Conservation (phyloP, 2,329 filamentous ascomycete species). For the Bipolaris victoriae region DNA sequence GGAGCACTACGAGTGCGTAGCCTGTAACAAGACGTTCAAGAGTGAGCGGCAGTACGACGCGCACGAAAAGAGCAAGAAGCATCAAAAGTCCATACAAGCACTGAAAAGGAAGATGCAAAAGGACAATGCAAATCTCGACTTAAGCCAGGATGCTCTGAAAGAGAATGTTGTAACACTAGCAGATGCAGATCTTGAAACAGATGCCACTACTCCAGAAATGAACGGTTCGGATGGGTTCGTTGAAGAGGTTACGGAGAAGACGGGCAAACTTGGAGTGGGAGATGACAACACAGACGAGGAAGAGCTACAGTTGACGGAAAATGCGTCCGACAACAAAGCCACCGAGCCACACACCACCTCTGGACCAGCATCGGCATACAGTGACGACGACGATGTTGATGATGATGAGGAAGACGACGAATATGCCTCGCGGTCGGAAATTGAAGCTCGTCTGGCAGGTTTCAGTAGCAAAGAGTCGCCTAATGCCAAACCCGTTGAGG, state of each 20-base stretch:
- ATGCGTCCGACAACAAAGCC: not conserved
- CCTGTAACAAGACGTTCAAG: slow-evolving; percentile 73
- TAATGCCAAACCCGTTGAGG: slow-evolving; percentile 7
- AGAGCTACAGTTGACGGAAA: slow-evolving; percentile 8
- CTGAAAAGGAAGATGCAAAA: slow-evolving; percentile 81
- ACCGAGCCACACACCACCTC: not conserved
- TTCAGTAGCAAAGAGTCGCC: slow-evolving; percentile 16
- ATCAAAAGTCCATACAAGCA: slow-evolving; percentile 82
- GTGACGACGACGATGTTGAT: slow-evolving; percentile 32
- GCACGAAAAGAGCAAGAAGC: slow-evolving; percentile 97
- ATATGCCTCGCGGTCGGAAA: slow-evolving; percentile 46
- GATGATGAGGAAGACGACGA: slow-evolving; percentile 43
- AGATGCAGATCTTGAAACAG: slow-evolving; percentile 37
- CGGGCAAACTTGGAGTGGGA: slow-evolving; percentile 22
- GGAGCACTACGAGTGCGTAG: slow-evolving; percentile 66
- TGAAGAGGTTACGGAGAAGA: slow-evolving; percentile 26
- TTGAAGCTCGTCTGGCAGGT: slow-evolving; percentile 43
- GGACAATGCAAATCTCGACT: slow-evolving; percentile 69
- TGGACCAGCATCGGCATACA: slow-evolving; percentile 11
- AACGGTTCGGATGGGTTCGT: slow-evolving; percentile 50
- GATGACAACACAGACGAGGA: slow-evolving; percentile 21
- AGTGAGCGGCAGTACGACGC: slow-evolving; percentile 90
- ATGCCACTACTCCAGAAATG: slow-evolving; percentile 12
- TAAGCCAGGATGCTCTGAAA: slow-evolving; percentile 47
- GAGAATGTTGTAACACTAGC: slow-evolving; percentile 44